These are phyloP conservation scores for Metschnikowia corniflorae DNA, from an alignment of 805 yeast species.

Conservation along the genomic window DNA sequence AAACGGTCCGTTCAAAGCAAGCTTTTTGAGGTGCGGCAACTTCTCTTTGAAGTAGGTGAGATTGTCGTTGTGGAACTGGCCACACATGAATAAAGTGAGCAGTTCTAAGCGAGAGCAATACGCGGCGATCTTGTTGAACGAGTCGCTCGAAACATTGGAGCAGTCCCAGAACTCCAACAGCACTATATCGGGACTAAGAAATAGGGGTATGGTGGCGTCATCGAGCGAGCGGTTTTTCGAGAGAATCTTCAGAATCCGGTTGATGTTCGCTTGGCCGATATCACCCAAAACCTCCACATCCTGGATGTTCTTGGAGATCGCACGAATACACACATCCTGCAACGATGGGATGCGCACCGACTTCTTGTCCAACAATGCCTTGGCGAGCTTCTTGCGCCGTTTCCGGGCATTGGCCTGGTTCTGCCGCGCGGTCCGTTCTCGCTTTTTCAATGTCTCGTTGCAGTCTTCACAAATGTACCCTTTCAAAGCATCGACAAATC, in stretches of 20 bases:
- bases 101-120: conserved; percentile 70
- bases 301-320: conserved; percentile 62
- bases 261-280: conserved; percentile 69
- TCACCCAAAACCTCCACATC: conserved; percentile 84
- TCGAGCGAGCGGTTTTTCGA: conserved; percentile 79
- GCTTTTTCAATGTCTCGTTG: conserved; percentile 39
- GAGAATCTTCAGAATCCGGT: conserved; percentile 69
- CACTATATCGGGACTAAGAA: conserved; percentile 57
- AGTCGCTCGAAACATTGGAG: conserved; percentile 64
- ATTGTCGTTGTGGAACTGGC: conserved; percentile 79
- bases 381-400: conserved; percentile 74
- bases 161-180: conserved; percentile 87
- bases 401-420: conserved; percentile 65
- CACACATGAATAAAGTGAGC: conserved; percentile 84
- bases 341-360: conserved; percentile 62
- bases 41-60: conserved; percentile 60
- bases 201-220: conserved; percentile 67
- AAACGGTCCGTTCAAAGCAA: conserved; percentile 87
- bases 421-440: conserved; percentile 44
- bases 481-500: conserved; percentile 44
- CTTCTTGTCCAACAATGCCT: conserved; percentile 73
- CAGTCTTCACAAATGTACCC: conserved; percentile 71
- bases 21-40: conserved; percentile 47
- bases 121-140: conserved; percentile 67
- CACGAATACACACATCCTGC: conserved; percentile 76